Evolutionary conservation across 331 rosid genomes (phyloP), one percentile per base, ranked within the genome.

Genomic region (Rhamnella rubrinervis): DNA sequence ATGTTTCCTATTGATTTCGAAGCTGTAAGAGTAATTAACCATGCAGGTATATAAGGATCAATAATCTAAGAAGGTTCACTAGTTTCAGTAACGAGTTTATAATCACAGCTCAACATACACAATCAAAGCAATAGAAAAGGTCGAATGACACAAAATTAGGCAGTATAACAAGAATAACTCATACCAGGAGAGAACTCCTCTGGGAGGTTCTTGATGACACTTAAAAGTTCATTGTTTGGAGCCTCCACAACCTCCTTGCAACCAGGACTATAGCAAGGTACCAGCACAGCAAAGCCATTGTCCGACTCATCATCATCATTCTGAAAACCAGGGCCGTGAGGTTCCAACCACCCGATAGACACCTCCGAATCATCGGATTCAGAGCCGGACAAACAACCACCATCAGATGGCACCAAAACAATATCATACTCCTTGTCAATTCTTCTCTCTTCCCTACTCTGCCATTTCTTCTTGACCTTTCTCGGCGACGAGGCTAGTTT

Each of bases 341-440:
- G 95, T 70, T 93, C 98, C 68, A 87, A 73, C 98, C 98, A 93
- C n/a, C 98, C 98, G 61, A 93, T 87, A 46, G 96, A 87, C 88
- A 89, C 87, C 55, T 93, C 98, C 0, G 97, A 85, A 71, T 75
- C 97, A 63, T 91, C 98, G 65, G 97, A 87, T 65, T 93, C 98
- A 18, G 93, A 73, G 40, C 85, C 89, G 2, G 96, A 90, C 58
- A 88, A 67, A 68, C 85, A 82, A 63, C 81, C 96, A 71, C 88
- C 97, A 73, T 87, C 97, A 17, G 98, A 83, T 69, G 96, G 84
- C 19, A 93, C 98, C 85, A 93, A 50, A 31, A 91, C 97, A 63
- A 87, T 73, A 79, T 93, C 98, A 67, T 69, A 86, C 72, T 93
- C 98, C 81, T 81, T 79, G 40, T 88, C 96, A 65, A 87, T 59